Conservation (phyloP, 768 basidiomycete genomes). For the Trametes cinnabarina region DNA sequence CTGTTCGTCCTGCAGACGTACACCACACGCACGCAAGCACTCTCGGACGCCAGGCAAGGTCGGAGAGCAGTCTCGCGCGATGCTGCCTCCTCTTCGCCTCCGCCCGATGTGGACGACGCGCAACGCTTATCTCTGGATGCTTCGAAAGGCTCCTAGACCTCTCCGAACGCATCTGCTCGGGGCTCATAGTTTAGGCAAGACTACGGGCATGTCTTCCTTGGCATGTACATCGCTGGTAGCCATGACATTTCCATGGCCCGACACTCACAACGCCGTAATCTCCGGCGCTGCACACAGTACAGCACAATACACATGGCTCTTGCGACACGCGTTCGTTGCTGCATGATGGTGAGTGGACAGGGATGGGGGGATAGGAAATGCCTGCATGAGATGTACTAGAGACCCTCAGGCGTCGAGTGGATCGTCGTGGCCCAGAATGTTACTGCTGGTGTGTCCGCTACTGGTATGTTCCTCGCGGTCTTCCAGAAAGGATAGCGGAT, state of each 20-base stretch:
- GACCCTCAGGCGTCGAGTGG: background rate
- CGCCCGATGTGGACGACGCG: background rate
- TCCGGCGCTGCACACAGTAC: too few species aligned
- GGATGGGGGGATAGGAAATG: too few species aligned
- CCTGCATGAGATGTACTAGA: too few species aligned
- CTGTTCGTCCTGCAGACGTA: slow-evolving; percentile 28
- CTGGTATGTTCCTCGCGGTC: background rate
- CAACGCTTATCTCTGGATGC: background rate
- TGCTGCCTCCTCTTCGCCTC: background rate
- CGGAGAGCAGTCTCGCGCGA: background rate
- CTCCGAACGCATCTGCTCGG: too few species aligned
- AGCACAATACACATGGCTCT: too few species aligned
- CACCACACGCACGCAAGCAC: slow-evolving; percentile 22
- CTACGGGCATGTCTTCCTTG: too few species aligned
- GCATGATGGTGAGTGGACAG: too few species aligned
- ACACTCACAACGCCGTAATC: too few species aligned
- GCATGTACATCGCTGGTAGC: too few species aligned
- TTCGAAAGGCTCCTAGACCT: background rate
- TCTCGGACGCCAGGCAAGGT: slow-evolving; percentile 10
- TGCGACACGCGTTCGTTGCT: too few species aligned
- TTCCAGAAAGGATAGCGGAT: background rate
- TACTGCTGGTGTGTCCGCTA: background rate
- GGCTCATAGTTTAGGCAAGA: too few species aligned
- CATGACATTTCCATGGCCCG: too few species aligned
- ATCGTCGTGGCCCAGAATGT: background rate